Conservation (phyloP, 2,329 filamentous ascomycete species). For the Hypomyces perniciosus region DNA sequence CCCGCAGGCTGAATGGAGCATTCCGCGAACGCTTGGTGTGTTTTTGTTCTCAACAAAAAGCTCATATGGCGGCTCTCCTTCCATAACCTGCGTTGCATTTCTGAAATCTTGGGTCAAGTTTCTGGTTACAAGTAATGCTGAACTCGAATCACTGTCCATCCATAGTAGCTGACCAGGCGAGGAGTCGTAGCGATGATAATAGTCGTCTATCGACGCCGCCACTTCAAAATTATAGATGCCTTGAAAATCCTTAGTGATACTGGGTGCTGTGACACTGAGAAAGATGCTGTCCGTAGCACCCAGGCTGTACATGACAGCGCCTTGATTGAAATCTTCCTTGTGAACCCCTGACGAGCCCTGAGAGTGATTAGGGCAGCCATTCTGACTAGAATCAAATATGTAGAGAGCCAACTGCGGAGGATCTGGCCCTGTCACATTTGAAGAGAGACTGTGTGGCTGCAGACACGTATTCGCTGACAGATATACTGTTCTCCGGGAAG, state of each 20-base stretch:
- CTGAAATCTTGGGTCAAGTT: slow-evolving; percentile 59
- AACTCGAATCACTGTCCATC: slow-evolving; percentile 76
- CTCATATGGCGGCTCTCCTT: slow-evolving; percentile 56
- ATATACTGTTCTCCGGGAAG: slow-evolving; percentile 51
- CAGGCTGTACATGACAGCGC: slow-evolving; percentile 61
- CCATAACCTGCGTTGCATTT: slow-evolving; percentile 48
- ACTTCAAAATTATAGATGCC: slow-evolving; percentile 75
- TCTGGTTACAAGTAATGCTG: slow-evolving; percentile 72
- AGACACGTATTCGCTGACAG: slow-evolving; percentile 82
- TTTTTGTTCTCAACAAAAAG: slow-evolving; percentile 68
- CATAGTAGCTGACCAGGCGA: slow-evolving; percentile 56
- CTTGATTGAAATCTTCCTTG: slow-evolving; percentile 52
- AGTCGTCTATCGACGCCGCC: slow-evolving; percentile 72
- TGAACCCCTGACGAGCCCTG: slow-evolving; percentile 18
- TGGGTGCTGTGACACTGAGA: slow-evolving; percentile 68
- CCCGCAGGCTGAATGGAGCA: slow-evolving; percentile 79
- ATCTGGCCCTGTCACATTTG: slow-evolving; percentile 1
- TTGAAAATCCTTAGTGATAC: slow-evolving; percentile 51
- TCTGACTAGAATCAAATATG: slow-evolving; percentile 52
- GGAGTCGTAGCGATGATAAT: slow-evolving; percentile 59
- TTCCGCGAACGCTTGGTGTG: slow-evolving; percentile 55
- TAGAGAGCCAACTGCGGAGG: slow-evolving; percentile 74
- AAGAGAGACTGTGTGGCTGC: slow-evolving; percentile 53
- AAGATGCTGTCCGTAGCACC: slow-evolving; percentile 63
- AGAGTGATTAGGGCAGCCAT: slow-evolving; percentile 23